phyloP scores from a whole-genome alignment of 176 grass and related monocot species.

The Cenchrus purpureus region DNA sequence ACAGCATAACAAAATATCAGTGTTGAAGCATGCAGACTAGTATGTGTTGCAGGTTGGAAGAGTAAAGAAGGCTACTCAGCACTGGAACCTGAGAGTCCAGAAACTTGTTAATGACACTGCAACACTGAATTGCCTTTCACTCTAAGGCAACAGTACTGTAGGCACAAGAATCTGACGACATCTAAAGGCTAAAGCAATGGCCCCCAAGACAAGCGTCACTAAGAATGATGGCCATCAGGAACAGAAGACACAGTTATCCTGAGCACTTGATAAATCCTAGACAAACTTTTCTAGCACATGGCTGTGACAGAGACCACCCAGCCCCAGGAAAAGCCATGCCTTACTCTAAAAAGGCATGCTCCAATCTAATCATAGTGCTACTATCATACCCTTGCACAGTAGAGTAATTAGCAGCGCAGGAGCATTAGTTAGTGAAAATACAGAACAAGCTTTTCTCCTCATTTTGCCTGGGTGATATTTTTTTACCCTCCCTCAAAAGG shows the following conservation, averaged over 20 bases:
- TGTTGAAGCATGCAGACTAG: neutral
- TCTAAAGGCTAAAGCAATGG: conserved; percentile 47
- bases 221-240: conserved; percentile 45
- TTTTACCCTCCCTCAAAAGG: neutral
- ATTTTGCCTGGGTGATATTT: neutral
- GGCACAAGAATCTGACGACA: conserved; percentile 41
- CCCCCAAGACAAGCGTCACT: conserved; percentile 35
- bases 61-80: conserved; percentile 23
- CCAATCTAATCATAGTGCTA: conserved; percentile 39
- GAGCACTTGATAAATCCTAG: conserved; percentile 40
- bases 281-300: conserved; percentile 51
- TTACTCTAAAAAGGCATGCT: conserved; percentile 36
- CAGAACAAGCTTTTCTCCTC: neutral
- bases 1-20: no score
- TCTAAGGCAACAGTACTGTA: conserved; percentile 42
- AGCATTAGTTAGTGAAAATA: neutral
- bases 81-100: conserved; percentile 11
- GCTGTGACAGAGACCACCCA: conserved; percentile 45
- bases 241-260: conserved; percentile 48
- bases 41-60: neutral
- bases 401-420: conserved; percentile 14
- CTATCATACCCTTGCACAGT: conserved; percentile 28
- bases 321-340: conserved; percentile 30
- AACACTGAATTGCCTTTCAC: conserved; percentile 43
- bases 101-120: conserved; percentile 29